These are phyloP conservation scores for Bruguiera gymnorhiza DNA, from an alignment of 345 rosid genomes.

Conservation along the genomic window DNA sequence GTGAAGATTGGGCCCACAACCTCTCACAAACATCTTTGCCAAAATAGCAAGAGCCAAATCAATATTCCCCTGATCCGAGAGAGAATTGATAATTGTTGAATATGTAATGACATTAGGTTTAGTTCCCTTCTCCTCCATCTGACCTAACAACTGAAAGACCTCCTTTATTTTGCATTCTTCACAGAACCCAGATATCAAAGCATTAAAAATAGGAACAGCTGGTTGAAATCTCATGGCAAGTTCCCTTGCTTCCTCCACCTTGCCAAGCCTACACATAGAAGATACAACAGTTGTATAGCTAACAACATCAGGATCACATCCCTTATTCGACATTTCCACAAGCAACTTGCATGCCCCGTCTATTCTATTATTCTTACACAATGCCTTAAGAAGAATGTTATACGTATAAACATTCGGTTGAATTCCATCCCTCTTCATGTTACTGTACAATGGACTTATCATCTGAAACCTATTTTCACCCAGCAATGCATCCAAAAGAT, in stretches of 20 bases:
- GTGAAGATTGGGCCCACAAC: slow-evolving; percentile 63
- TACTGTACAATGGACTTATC: slow-evolving; percentile 59
- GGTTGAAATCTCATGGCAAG: slow-evolving; percentile 50
- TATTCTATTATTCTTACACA: slow-evolving; percentile 75
- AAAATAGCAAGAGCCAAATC: slow-evolving; percentile 59
- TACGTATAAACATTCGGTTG: slow-evolving; percentile 80
- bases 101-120: slow-evolving; percentile 71
- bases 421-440: slow-evolving; percentile 79
- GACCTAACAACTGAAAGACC: slow-evolving; percentile 44
- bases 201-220: slow-evolving; percentile 58
- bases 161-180: slow-evolving; percentile 44
- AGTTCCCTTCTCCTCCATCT: slow-evolving; percentile 49
- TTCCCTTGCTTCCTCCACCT: slow-evolving; percentile 66
- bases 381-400: slow-evolving; percentile 75
- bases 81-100: slow-evolving; percentile 58
- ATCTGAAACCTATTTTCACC: slow-evolving; percentile 62
- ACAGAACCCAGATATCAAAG: slow-evolving; percentile 67
- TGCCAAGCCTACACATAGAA: slow-evolving; percentile 65
- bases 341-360: slow-evolving; percentile 77
- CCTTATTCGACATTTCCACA: slow-evolving; percentile 60
- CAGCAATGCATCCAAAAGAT: slow-evolving; percentile 70
- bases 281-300: slow-evolving; percentile 77
- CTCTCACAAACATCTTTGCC: slow-evolving; percentile 62
- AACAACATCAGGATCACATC: slow-evolving; percentile 70
- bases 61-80: slow-evolving; percentile 48